Conservation (phyloP, 805 yeast genomes). For the Wickerhamiella dianesei region DNA sequence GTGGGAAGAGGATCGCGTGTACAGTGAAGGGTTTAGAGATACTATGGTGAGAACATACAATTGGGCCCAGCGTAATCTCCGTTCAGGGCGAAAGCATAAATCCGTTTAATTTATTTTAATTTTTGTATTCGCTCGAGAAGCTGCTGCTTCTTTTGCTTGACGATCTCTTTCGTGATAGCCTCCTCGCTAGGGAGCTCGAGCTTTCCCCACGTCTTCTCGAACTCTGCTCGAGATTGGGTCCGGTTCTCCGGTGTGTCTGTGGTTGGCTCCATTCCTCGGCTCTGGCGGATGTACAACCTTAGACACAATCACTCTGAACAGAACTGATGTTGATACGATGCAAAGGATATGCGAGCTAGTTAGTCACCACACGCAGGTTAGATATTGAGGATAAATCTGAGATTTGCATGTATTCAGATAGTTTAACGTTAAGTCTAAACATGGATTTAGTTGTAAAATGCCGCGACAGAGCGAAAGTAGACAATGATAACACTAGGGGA, state of each 20-base stretch:
- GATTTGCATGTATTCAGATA: no score
- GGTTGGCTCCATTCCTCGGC: background rate
- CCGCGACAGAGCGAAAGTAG: no score
- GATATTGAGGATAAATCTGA: background rate
- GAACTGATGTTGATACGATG: background rate
- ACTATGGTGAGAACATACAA: background rate
- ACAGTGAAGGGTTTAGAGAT: conserved; percentile 9
- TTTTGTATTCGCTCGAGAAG: background rate
- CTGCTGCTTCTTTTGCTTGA: background rate
- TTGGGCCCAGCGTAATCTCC: background rate
- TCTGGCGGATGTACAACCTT: background rate
- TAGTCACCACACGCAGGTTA: background rate
- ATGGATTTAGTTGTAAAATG: no score
- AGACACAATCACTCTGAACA: background rate
- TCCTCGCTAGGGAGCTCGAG: background rate
- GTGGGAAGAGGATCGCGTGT: conserved; percentile 20
- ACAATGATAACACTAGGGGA: no score
- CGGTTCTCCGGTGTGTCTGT: background rate
- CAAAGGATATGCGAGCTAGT: background rate
- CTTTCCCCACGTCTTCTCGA: background rate
- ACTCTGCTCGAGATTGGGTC: background rate
- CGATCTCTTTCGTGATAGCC: background rate
- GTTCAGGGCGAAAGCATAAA: background rate
- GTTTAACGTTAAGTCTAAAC: no score
- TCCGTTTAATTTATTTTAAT: background rate